phyloP scores from a whole-genome alignment of 148 eudicot species.

The Arbutus unedo region DNA sequence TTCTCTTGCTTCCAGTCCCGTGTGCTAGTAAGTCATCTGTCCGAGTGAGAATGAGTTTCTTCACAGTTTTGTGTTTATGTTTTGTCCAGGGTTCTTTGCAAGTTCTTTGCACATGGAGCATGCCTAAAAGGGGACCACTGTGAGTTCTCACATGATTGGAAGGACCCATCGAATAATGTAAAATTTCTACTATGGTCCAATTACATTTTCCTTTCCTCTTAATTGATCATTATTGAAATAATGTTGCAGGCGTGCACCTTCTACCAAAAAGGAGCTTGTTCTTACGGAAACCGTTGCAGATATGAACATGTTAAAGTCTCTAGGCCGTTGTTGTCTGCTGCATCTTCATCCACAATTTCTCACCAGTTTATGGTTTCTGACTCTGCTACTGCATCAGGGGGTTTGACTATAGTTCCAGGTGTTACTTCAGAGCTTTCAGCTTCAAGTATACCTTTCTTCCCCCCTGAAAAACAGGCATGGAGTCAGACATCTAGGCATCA shows the following conservation, averaged over 20 bases:
- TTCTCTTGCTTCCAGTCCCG: background rate
- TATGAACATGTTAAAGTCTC: conserved; percentile 82
- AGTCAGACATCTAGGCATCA: conserved; percentile 25
- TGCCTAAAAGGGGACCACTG: conserved; percentile 92
- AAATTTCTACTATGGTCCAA: background rate
- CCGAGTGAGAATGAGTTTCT: background rate
- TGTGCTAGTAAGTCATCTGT: conserved; percentile 1
- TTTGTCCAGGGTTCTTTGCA: conserved; percentile 71
- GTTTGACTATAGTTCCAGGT: conserved; percentile 26
- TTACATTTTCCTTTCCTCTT: background rate
- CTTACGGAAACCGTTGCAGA: conserved; percentile 84
- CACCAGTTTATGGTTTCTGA: conserved; percentile 26
- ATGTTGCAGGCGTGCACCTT: conserved; percentile 69
- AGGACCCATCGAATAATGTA: conserved; percentile 85
- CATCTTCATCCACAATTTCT: conserved; percentile 57
- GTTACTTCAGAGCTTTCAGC: conserved; percentile 41
- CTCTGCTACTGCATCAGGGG: conserved; percentile 18
- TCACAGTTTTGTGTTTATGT: conserved; percentile 1
- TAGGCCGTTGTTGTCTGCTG: conserved; percentile 40
- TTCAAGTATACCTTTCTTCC: conserved; percentile 28
- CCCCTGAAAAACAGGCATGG: conserved; percentile 39
- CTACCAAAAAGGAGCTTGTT: conserved; percentile 86
- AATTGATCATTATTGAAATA: conserved; percentile 15
- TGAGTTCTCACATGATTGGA: conserved; percentile 96
- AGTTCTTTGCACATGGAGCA: conserved; percentile 92